Evolutionary conservation across 2,329 filamentous ascomycete species (phyloP).

Genomic region (Chaetomium sp.): DNA sequence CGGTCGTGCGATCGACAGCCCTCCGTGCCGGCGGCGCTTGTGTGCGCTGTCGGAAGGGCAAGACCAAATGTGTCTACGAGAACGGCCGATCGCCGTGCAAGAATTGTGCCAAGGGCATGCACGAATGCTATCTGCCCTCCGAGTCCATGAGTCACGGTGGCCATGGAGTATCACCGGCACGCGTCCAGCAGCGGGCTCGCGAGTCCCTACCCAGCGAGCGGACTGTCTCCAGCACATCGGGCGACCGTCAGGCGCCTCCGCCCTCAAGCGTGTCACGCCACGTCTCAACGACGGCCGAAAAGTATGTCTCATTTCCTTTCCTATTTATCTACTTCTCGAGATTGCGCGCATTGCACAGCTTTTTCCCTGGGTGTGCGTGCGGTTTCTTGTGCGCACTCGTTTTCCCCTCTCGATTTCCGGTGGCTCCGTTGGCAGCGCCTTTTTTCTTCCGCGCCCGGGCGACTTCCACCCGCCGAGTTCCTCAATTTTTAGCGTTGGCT

Average conservation of each 20-base stretch:
- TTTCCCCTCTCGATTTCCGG: conserved; percentile 6
- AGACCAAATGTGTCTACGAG: conserved; percentile 66
- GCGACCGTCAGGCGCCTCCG: conserved; percentile 49
- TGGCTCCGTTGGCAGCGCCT: conserved; percentile 26
- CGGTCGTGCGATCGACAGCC: conserved; percentile 57
- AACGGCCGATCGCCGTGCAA: conserved; percentile 64
- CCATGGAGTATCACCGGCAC: conserved; percentile 60
- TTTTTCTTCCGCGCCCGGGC: conserved; percentile 25
- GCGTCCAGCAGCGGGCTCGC: conserved; percentile 53
- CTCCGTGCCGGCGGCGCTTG: conserved; percentile 63
- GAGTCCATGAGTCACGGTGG: conserved; percentile 60
- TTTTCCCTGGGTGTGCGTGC: conserved; percentile 5
- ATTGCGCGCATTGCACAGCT: background rate
- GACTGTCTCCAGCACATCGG: conserved; percentile 47
- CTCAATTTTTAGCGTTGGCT: conserved; percentile 29
- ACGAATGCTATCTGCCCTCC: conserved; percentile 64
- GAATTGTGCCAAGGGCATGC: conserved; percentile 65
- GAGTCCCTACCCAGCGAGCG: conserved; percentile 59
- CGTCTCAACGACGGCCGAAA: conserved; percentile 52
- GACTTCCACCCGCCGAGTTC: conserved; percentile 30
- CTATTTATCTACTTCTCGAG: background rate
- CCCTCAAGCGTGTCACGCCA: conserved; percentile 52
- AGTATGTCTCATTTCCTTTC: conserved; percentile 44
- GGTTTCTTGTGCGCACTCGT: background rate
- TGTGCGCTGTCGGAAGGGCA: conserved; percentile 65